phyloP scores from a whole-genome alignment of 768 basidiomycete genomes.

The Xanthoconium purpureum region DNA sequence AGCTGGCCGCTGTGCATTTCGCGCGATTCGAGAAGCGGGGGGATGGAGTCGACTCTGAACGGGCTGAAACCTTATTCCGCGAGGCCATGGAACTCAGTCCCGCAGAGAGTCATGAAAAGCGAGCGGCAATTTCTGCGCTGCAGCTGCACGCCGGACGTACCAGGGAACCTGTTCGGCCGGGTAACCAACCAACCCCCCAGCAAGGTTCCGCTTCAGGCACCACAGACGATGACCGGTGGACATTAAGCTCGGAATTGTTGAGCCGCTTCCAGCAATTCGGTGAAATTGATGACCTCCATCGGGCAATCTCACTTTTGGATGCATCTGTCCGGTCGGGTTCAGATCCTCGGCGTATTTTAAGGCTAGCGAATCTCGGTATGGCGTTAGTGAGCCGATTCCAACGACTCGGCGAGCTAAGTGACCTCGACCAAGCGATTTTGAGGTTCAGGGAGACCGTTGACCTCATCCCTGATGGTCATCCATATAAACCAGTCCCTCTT shows the following conservation, averaged over 20 bases:
- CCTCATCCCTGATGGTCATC: not conserved
- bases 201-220: not conserved
- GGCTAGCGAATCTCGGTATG: not conserved
- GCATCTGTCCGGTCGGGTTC: not conserved
- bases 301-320: not conserved
- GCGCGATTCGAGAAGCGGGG: not conserved
- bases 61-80: not conserved
- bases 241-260: not conserved
- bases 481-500: not conserved
- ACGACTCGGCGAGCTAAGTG: not conserved
- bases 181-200: not conserved
- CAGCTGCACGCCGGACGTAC: not conserved
- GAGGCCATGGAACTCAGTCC: not conserved
- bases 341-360: not conserved
- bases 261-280: not conserved
- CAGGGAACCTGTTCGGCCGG: not conserved
- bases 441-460: not conserved
- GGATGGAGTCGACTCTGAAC: not conserved
- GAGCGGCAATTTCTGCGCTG: not conserved
- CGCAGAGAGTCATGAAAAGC: not conserved
- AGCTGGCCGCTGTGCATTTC: not conserved
- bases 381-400: not conserved
- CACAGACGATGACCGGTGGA: not conserved
- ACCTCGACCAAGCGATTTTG: not conserved
- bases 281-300: not conserved